Percentiles rank a stretch among this genome's conserved stretches.
Evolutionary conservation across 257 asterid genomes (phyloP).

Genomic region (Capsicum chinense): DNA sequence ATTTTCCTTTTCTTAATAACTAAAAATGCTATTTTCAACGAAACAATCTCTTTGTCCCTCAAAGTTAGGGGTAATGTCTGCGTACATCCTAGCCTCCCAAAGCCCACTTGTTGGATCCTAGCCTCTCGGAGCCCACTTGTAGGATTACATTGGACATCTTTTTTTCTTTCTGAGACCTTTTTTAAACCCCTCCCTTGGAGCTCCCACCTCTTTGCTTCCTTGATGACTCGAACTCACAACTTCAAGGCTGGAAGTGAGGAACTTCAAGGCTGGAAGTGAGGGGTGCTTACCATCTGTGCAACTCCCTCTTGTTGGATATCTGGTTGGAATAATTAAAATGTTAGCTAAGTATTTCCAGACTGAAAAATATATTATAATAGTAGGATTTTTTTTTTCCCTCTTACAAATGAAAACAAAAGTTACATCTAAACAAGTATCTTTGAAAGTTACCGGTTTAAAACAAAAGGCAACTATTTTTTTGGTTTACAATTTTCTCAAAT

Average conservation of each 20-base stretch:
- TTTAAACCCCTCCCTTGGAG: no score
- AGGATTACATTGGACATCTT: no score
- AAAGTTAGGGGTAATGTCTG: background rate
- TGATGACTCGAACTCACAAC: no score
- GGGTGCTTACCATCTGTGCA: no score
- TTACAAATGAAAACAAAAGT: background rate
- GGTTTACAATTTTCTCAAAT: background rate
- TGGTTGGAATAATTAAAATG: background rate
- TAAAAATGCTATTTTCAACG: background rate
- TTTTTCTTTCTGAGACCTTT: no score
- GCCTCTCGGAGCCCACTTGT: no score
- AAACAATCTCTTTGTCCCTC: background rate
- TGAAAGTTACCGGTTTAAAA: no score
- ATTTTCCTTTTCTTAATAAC: background rate
- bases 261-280: no score
- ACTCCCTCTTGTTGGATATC: background rate
- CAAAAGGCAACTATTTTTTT: background rate
- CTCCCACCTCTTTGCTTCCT: no score
- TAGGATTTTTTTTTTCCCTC: background rate
- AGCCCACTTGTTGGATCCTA: background rate
- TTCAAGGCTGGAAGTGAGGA: no score
- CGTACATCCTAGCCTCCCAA: background rate
- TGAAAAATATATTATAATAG: background rate
- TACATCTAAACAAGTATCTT: background rate
- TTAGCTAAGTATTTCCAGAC: background rate